A percentile compares a stretch with the other conserved stretches of the same genome.
Conservation (phyloP, 2,329 filamentous ascomycete genomes). For the Scedosporium aurantiacum region DNA sequence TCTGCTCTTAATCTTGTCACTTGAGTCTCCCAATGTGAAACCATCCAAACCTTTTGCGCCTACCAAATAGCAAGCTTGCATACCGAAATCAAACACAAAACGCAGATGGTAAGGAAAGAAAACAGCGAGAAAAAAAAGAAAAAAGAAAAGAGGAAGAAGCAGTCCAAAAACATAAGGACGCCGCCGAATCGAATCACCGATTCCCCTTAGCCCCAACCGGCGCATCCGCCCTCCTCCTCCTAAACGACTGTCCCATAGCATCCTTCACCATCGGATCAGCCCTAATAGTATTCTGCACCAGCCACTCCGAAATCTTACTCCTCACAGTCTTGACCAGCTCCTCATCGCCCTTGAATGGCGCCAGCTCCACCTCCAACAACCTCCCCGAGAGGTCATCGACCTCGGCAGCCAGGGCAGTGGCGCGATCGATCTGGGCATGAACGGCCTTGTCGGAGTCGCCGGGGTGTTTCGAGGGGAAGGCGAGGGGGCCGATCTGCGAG, state of each 20-base stretch:
- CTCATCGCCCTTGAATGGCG: constrained; percentile 67
- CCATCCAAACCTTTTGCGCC: too few species aligned
- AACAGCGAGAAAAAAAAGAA: neutral
- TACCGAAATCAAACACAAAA: neutral
- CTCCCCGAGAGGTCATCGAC: constrained; percentile 59
- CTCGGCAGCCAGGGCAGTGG: constrained; percentile 48
- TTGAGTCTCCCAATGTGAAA: neutral
- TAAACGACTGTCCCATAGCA: constrained; percentile 59
- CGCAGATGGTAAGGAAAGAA: neutral
- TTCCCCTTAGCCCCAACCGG: constrained; percentile 47
- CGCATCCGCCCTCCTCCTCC: constrained; percentile 49
- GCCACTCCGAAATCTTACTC: constrained; percentile 66
- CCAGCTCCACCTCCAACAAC: constrained; percentile 66
- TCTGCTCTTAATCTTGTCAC: too few species aligned
- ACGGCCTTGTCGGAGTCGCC: constrained; percentile 36
- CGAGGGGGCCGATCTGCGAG: constrained; percentile 64
- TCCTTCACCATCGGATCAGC: constrained; percentile 72
- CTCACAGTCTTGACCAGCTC: constrained; percentile 31
- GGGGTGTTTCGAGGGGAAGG: constrained; percentile 24
- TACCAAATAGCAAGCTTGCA: too few species aligned
- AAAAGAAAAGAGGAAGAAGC: neutral
- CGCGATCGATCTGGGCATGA: constrained; percentile 53
- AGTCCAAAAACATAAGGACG: neutral
- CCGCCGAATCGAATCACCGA: neutral
- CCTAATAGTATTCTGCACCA: constrained; percentile 76